Base-by-base conservation (phyloP, 257 asterid species). In the Asclepias syriaca region DNA sequence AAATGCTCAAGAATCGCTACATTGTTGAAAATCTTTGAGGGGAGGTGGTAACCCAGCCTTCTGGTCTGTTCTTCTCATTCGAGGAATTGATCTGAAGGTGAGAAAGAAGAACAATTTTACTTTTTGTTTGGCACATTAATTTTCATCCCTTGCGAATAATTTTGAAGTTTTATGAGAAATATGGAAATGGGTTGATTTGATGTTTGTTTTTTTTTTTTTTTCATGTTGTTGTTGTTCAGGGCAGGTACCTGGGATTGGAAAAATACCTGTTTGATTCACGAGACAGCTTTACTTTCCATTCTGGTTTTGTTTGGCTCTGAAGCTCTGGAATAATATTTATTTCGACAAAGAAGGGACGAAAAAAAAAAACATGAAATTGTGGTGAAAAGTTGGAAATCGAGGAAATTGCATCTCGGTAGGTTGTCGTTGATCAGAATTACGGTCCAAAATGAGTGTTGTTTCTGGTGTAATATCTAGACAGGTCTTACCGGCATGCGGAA, bases 391-490 rank as follows among this genome's bases (percentile, higher is more conserved):
- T 69, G 50, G 72, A 73, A 32, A 69, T 63, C 68, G 70, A 45
- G 68, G 55, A 61, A 70, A 43, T 39, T 64, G 49, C 37, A 50
- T 40, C 22, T 40, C n/a, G 21, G 29, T 70, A 3, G 54, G 61
- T 75, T 55, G 63, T 48, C 14, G 53, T 55, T 45, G 70, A 56
- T 15, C 34, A 18, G 24, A 59, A 19, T 61, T 22, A 59, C 43
- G 68, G 66, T 12, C 73, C 61, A 71, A 32, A 21, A 94, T 92
- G 99, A 87, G 88, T 75, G 84, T 77, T 29, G 95, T 94, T 70
- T 95, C 99, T 18, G 96, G 97, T 78, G 86, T 92, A 70, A 81
- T 95, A 58, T 91, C 99, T 43, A 86, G 99, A 90, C 99, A 95
- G 87, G 86, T 95, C 12, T 77, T 90, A 85, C 99, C 99, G 54